phyloP scores from a whole-genome alignment of 2,329 filamentous ascomycete species.

The Graphilbum fragrans region DNA sequence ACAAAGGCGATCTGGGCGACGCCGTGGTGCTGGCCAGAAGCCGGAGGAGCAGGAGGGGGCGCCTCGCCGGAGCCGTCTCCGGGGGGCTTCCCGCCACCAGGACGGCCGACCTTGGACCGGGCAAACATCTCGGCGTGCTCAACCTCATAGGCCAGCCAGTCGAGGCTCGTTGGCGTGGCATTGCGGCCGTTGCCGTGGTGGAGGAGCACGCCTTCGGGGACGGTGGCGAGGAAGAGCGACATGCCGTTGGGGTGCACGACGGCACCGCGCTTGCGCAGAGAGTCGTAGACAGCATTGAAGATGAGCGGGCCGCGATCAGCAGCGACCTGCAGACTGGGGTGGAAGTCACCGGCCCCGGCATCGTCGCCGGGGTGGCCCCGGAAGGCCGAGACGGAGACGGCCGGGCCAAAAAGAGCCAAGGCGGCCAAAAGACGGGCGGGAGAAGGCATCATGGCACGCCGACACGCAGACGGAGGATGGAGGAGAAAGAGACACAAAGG shows the following conservation, averaged over 20 bases:
- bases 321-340: conserved; percentile 5
- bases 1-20: neutral
- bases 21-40: neutral
- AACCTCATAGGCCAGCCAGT: conserved; percentile 68
- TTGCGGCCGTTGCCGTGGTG: conserved; percentile 49
- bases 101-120: conserved; percentile 3
- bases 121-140: conserved; percentile 62
- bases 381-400: neutral
- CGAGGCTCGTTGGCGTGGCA: conserved; percentile 33
- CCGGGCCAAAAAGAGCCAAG: neutral
- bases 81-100: neutral
- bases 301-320: conserved; percentile 27
- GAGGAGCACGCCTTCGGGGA: conserved; percentile 51
- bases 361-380: neutral
- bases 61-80: neutral
- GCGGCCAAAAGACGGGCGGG: neutral
- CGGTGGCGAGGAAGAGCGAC: conserved; percentile 52
- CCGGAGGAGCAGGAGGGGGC: neutral
- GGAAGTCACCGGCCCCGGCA: neutral
- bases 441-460: neutral
- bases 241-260: conserved; percentile 65
- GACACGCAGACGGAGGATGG: neutral
- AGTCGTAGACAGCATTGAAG: conserved; percentile 37
- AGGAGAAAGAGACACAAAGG: neutral
- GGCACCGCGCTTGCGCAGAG: conserved; percentile 55